Evolutionary conservation across 192 early-diverging fungal species (phyloP).

Genomic region (Coemansia sp.): DNA sequence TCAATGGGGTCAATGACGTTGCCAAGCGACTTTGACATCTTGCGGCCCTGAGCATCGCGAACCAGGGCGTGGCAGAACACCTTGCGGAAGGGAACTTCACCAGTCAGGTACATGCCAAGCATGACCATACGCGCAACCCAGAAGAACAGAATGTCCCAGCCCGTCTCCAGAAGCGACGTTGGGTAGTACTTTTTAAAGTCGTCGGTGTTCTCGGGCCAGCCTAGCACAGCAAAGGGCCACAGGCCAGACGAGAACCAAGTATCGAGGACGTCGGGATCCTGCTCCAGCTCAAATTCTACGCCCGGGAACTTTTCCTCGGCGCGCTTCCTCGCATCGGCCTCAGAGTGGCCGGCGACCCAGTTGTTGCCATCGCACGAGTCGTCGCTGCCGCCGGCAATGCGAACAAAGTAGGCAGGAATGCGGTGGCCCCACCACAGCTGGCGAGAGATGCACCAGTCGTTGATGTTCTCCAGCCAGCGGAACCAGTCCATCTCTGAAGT

Average conservation of each 20-base stretch:
- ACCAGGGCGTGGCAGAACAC: conserved; percentile 99
- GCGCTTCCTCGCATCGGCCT: conserved; percentile 70
- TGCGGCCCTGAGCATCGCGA: conserved; percentile 96
- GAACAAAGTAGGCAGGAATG: conserved; percentile 92
- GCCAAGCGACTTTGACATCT: conserved; percentile 96
- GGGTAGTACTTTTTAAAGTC: conserved; percentile 90
- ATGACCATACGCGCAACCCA: conserved; percentile 99
- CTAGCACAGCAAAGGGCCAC: conserved; percentile 97
- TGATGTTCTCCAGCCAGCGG: conserved; percentile 92
- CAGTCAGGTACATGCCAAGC: conserved; percentile 93
- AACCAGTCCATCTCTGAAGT: conserved; percentile 93
- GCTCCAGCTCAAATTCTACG: conserved; percentile 79
- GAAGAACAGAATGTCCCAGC: conserved; percentile 99
- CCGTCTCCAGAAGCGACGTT: conserved; percentile 89
- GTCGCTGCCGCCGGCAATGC: conserved; percentile 61
- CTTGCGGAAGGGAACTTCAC: conserved; percentile 90
- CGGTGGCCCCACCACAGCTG: conserved; percentile 99
- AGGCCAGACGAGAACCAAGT: conserved; percentile 99
- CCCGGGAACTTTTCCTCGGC: conserved; percentile 80
- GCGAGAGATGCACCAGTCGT: conserved; percentile 98
- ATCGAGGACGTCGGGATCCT: conserved; percentile 96
- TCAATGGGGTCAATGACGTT: conserved; percentile 98
- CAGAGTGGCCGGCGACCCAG: conserved; percentile 87
- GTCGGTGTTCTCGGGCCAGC: conserved; percentile 90
- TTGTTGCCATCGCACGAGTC: conserved; percentile 60